phyloP scores from a whole-genome alignment of 306 rosid species.

The Ziziphus jujuba region DNA sequence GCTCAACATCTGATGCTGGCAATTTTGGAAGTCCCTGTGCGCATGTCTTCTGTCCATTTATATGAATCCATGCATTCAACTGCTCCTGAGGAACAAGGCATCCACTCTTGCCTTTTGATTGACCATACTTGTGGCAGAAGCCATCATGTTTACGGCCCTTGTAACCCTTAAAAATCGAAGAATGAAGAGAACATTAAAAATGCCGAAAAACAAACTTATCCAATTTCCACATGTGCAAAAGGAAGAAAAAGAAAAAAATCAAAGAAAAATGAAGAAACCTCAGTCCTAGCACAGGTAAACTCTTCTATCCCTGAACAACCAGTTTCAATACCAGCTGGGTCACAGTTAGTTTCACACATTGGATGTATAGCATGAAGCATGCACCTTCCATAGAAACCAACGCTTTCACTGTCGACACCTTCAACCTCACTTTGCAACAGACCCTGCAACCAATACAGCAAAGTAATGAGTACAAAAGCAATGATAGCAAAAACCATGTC shows the following conservation, averaged over 20 bases:
- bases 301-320: slow-evolving; percentile 37
- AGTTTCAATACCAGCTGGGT: slow-evolving; percentile 24
- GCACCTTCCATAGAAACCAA: slow-evolving; percentile 69
- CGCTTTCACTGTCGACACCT: slow-evolving; percentile 49
- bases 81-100: slow-evolving; percentile 70
- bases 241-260: background rate
- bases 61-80: slow-evolving; percentile 71
- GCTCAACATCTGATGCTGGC: slow-evolving; percentile 43
- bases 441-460: slow-evolving; percentile 40
- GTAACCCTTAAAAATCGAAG: slow-evolving; percentile 45
- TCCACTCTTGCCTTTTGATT: slow-evolving; percentile 37
- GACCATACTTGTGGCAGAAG: slow-evolving; percentile 28
- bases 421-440: slow-evolving; percentile 65
- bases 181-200: background rate
- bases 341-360: slow-evolving; percentile 28
- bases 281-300: slow-evolving; percentile 55
- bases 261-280: slow-evolving; percentile 36
- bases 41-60: slow-evolving; percentile 51
- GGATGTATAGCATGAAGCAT: slow-evolving; percentile 49
- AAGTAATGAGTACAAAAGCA: background rate
- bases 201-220: background rate
- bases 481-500: background rate
- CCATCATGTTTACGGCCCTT: slow-evolving; percentile 63
- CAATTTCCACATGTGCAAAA: background rate
- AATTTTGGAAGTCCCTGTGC: slow-evolving; percentile 40